Evolutionary conservation across 192 early-diverging fungal genomes (phyloP).

Genomic region (Chytriomyces confervae): DNA sequence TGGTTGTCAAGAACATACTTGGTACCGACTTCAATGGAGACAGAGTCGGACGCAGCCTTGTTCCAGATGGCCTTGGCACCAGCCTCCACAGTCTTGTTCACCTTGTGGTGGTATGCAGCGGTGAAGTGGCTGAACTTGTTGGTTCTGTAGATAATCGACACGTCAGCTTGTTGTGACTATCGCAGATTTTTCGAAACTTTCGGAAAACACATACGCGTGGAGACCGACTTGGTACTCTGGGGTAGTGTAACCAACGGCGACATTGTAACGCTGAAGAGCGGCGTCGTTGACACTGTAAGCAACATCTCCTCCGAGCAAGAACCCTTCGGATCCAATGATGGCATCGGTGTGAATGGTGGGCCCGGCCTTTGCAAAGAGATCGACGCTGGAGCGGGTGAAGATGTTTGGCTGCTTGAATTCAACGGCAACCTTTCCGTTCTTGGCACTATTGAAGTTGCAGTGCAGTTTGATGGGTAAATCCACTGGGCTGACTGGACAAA

Average conservation of each 20-base stretch:
- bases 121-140: slow-evolving; percentile 90
- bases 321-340: slow-evolving; percentile 82
- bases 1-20: slow-evolving; percentile 89
- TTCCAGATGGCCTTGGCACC: slow-evolving; percentile 93
- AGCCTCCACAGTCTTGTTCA: slow-evolving; percentile 89
- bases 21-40: slow-evolving; percentile 90
- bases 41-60: slow-evolving; percentile 69
- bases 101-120: slow-evolving; percentile 97
- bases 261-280: slow-evolving; percentile 86
- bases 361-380: slow-evolving; percentile 85
- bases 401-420: slow-evolving; percentile 95
- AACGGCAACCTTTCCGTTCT: slow-evolving; percentile 30
- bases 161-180: too few species aligned
- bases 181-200: too few species aligned
- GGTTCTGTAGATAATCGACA: slow-evolving; percentile 47
- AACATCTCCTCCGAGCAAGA: slow-evolving; percentile 90
- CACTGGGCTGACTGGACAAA: neutral
- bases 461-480: neutral
- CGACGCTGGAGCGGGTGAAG: slow-evolving; percentile 85
- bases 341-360: slow-evolving; percentile 88
- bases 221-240: slow-evolving; percentile 89
- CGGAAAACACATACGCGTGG: slow-evolving; percentile 68
- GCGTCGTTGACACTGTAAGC: slow-evolving; percentile 92
- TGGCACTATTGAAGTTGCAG: slow-evolving; percentile 9
- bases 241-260: slow-evolving; percentile 83